Evolutionary conservation across 768 basidiomycete species (phyloP).

Genomic region (Mycena metata): DNA sequence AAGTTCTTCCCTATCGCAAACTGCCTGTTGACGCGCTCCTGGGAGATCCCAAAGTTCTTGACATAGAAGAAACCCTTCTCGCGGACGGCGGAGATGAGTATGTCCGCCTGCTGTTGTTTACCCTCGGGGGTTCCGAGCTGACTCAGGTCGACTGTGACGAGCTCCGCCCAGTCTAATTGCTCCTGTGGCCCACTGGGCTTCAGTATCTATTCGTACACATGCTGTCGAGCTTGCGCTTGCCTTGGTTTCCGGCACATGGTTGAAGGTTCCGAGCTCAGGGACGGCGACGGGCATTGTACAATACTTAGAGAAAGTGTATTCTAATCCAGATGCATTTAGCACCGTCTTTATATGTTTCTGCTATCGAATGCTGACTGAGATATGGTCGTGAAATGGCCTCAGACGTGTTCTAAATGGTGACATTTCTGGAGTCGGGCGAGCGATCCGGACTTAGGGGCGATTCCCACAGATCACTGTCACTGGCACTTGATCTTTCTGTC

Average conservation of each 20-base stretch:
- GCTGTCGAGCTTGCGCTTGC: slow-evolving; percentile 42
- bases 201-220: slow-evolving; percentile 44
- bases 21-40: slow-evolving; percentile 63
- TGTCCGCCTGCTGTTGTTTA: slow-evolving; percentile 56
- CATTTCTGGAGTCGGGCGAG: neutral
- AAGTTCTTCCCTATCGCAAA: slow-evolving; percentile 61
- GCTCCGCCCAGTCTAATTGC: slow-evolving; percentile 64
- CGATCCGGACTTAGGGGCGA: too few relatives aligned
- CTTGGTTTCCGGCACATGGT: slow-evolving; percentile 57
- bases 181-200: slow-evolving; percentile 48
- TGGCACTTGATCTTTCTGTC: too few relatives aligned
- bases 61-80: slow-evolving; percentile 67
- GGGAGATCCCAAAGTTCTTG: slow-evolving; percentile 62
- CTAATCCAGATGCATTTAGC: neutral
- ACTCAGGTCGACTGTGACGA: slow-evolving; percentile 61
- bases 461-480: too few relatives aligned
- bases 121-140: slow-evolving; percentile 55
- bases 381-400: slow-evolving; percentile 20
- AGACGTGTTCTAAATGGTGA: slow-evolving; percentile 34
- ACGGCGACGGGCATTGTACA: slow-evolving; percentile 52
- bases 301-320: neutral
- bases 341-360: neutral
- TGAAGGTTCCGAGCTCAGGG: slow-evolving; percentile 56
- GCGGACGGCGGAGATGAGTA: slow-evolving; percentile 59
- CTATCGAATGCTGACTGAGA: neutral